Percentiles rank a stretch among this genome's conserved stretches.
Conservation (phyloP, 495 filamentous ascomycete species). For the Aspergillus biplanus region DNA sequence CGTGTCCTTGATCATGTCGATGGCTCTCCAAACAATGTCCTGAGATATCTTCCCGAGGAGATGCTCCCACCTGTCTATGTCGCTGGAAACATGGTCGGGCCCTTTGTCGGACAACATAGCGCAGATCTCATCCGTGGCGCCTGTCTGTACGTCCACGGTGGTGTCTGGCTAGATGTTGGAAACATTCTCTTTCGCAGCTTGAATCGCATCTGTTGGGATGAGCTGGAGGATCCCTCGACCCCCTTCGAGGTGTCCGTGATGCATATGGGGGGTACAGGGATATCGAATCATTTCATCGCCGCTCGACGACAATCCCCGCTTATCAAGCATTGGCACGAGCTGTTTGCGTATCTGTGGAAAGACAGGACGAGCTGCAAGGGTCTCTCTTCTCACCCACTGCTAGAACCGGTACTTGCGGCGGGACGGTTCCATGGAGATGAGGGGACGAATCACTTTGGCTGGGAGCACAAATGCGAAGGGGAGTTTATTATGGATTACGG, state of each 20-base stretch:
- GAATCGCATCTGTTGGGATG: constrained; percentile 28
- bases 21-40: constrained; percentile 22
- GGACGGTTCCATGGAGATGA: constrained; percentile 4
- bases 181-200: constrained; percentile 26
- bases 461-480: background rate
- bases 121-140: constrained; percentile 29
- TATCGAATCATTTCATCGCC: constrained; percentile 29
- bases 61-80: constrained; percentile 22
- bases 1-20: constrained; percentile 30
- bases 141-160: constrained; percentile 28
- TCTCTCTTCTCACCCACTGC: background rate
- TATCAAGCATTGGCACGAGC: constrained; percentile 26
- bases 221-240: constrained; percentile 20
- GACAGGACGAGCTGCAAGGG: background rate
- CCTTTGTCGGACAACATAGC: constrained; percentile 25
- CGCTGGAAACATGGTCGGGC: constrained; percentile 24
- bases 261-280: background rate
- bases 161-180: constrained; percentile 32
- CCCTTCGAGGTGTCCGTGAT: constrained; percentile 23
- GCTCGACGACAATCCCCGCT: constrained; percentile 23
- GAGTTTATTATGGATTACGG: constrained; percentile 8
- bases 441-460: constrained; percentile 1
- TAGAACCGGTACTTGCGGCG: background rate
- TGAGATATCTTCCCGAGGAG: constrained; percentile 14
- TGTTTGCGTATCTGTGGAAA: constrained; percentile 10